phyloP scores from a whole-genome alignment of 345 rosid species.

The Crucihimalaya himalaica region DNA sequence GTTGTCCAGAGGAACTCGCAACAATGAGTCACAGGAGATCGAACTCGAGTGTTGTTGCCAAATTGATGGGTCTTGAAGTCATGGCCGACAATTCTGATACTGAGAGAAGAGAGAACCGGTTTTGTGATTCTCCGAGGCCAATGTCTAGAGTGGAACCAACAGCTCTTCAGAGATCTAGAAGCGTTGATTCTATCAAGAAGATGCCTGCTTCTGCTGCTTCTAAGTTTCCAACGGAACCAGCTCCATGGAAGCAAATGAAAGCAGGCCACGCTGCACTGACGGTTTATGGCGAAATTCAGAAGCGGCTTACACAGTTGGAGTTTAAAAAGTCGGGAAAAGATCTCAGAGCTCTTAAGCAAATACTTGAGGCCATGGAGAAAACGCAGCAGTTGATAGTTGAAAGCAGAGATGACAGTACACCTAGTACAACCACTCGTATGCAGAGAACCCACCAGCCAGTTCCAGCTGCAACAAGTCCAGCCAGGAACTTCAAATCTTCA shows the following conservation, averaged over 20 bases:
- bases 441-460: slow-evolving; percentile 44
- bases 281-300: slow-evolving; percentile 82
- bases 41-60: slow-evolving; percentile 71
- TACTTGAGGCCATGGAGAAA: slow-evolving; percentile 85
- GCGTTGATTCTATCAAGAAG: slow-evolving; percentile 51
- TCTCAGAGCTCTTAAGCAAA: slow-evolving; percentile 88
- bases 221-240: slow-evolving; percentile 66
- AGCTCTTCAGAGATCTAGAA: slow-evolving; percentile 45
- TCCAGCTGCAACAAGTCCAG: slow-evolving; percentile 44
- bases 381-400: slow-evolving; percentile 48
- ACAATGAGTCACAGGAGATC: slow-evolving; percentile 46
- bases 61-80: slow-evolving; percentile 88
- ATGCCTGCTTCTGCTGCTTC: slow-evolving; percentile 41
- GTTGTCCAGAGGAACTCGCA: slow-evolving; percentile 38
- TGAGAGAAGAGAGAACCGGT: slow-evolving; percentile 40
- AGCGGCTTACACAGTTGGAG: slow-evolving; percentile 69
- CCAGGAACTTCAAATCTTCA: slow-evolving; percentile 47
- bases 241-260: slow-evolving; percentile 69
- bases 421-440: slow-evolving; percentile 34
- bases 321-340: slow-evolving; percentile 80
- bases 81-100: slow-evolving; percentile 44
- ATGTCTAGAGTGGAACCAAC: slow-evolving; percentile 42
- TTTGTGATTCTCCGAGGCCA: slow-evolving; percentile 54
- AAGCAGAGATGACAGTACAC: slow-evolving; percentile 41
- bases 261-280: slow-evolving; percentile 42